phyloP scores from a whole-genome alignment of 202 grass and related monocot species.

The Musa balbisiana region DNA sequence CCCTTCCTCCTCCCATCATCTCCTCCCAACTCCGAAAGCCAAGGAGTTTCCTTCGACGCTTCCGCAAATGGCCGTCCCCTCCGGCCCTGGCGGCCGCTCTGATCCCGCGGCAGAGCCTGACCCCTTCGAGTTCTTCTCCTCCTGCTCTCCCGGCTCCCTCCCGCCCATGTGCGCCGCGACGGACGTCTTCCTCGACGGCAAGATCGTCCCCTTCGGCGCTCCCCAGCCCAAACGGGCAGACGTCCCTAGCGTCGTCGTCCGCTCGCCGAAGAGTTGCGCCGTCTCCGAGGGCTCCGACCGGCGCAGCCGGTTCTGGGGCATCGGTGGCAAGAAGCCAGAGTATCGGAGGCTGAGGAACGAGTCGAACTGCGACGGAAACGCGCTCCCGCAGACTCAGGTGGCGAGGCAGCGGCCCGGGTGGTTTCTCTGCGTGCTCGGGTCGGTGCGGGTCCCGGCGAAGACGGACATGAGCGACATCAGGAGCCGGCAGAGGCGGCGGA shows the following conservation, averaged over 20 bases:
- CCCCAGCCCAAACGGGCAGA: not conserved
- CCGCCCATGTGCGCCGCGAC: constrained; percentile 1
- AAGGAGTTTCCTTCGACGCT: no score
- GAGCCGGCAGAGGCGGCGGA: constrained; percentile 30
- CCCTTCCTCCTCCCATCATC: no score
- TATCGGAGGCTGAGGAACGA: not conserved
- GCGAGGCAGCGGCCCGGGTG: constrained; percentile 33
- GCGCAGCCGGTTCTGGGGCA: constrained; percentile 1
- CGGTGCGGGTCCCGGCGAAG: constrained; percentile 51
- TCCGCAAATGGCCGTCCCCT: no score
- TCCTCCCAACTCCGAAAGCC: no score
- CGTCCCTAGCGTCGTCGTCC: no score
- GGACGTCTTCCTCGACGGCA: constrained; percentile 11
- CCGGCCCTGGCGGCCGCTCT: no score
- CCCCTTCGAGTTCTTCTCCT: constrained; percentile 6
- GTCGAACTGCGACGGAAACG: not conserved
- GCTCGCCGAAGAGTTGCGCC: no score
- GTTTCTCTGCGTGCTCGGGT: constrained; percentile 47
- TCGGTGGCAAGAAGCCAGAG: no score
- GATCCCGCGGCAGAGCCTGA: no score
- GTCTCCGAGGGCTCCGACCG: no score
- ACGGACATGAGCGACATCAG: constrained; percentile 77
- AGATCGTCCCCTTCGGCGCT: constrained; percentile 1
- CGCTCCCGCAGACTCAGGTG: no score
- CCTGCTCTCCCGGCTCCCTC: not conserved